Conservation (phyloP, 345 rosid genomes). For the Hirschfeldia incana region DNA sequence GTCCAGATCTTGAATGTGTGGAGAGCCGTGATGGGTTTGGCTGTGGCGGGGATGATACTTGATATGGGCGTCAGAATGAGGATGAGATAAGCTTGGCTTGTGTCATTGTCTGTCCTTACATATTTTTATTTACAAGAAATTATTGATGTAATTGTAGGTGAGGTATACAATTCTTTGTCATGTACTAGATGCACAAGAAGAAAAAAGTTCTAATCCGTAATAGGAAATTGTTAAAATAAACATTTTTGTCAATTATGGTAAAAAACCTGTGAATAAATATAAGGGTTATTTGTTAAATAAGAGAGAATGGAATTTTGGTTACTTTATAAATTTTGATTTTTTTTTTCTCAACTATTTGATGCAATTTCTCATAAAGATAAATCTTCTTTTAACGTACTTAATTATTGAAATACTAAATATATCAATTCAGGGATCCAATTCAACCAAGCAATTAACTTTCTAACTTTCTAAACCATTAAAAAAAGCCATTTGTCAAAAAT, state of each 20-base stretch:
- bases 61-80: slow-evolving; percentile 17
- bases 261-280: not conserved
- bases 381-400: too few relatives aligned
- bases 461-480: not conserved
- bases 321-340: too few relatives aligned
- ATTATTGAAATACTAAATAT: not conserved
- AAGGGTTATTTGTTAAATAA: too few relatives aligned
- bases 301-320: too few relatives aligned
- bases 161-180: slow-evolving; percentile 37
- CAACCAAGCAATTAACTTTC: not conserved
- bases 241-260: not conserved
- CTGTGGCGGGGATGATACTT: slow-evolving; percentile 29
- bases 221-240: not conserved
- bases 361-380: too few relatives aligned
- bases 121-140: not conserved
- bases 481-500: too few relatives aligned
- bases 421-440: not conserved
- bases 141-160: slow-evolving; percentile 31
- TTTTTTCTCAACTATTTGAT: too few relatives aligned
- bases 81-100: slow-evolving; percentile 26
- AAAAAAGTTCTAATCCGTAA: not conserved
- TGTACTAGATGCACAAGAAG: not conserved
- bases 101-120: slow-evolving; percentile 31
- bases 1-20: slow-evolving; percentile 47
- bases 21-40: slow-evolving; percentile 37